Evolutionary conservation across 495 filamentous ascomycete genomes (phyloP), one percentile per base, ranked within the genome.

Genomic region (Penicillium steckii): DNA sequence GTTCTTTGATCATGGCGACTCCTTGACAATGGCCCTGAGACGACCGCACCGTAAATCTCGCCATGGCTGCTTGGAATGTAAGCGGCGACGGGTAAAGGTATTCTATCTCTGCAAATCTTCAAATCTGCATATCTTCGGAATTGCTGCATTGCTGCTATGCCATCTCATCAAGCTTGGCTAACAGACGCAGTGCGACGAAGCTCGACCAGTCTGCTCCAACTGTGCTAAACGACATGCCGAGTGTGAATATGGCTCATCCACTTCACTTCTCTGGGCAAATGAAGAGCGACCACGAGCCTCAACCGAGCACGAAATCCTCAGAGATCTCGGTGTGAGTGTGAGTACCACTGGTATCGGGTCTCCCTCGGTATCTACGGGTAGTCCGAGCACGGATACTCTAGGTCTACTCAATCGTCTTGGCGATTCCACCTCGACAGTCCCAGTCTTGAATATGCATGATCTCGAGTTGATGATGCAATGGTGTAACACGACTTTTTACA

Each of bases 401-500:
- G 63, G 62, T 17, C 52, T 73, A 1, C 44, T 73, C 22, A 57
- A 62, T 8, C 53, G 55, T 37, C 52, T 68, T 8, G 46, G 54
- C 42, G 57, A 47, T 9, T 10, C 44, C 3, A 32, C 21, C 24
- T 19, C 48, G 21, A 53, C 51, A 8, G 35, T 42, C 12, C 44
- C 47, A n/a, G 44, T 49, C 1, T 54, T 74, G 9, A 75, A 74
- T 40, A 41, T 73, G 24, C 54, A 58, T 30, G 68, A 74, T 30
- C 47, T 75, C 35, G 71, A 75, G 48, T 52, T 74, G 37, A 75
- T 75, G 71, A 70, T 74, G 62, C 72, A 75, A 18, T 75, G 72
- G 72, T 71, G 68, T 46, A 75, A 73, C 50, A 41, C 61, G 24
- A 72, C 70, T 1, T 62, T 65, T 48, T 49, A 48, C 35, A 59